phyloP scores from a whole-genome alignment of 805 yeast species.

The Kockiozyma suomiensis region DNA sequence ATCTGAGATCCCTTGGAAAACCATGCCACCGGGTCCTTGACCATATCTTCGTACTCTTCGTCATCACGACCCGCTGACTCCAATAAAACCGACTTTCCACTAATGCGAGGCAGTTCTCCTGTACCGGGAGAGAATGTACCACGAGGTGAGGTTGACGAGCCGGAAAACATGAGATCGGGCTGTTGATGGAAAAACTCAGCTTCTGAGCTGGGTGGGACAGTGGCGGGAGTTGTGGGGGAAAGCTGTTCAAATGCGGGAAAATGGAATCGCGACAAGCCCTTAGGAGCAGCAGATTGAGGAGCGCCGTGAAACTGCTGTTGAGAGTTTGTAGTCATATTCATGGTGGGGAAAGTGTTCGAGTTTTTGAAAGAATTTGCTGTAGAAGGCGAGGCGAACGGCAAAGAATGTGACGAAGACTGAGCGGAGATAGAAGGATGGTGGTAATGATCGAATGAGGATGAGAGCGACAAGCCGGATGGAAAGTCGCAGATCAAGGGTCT shows the following conservation, averaged over 20 bases:
- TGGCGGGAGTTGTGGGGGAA: conserved; percentile 20
- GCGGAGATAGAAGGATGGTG: conserved; percentile 10
- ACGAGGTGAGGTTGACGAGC: conserved; percentile 32
- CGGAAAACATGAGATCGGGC: conserved; percentile 18
- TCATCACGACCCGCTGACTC: conserved; percentile 41
- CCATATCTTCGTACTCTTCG: conserved; percentile 40
- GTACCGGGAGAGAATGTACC: conserved; percentile 26
- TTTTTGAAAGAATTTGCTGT: background rate
- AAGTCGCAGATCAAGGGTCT: conserved; percentile 24
- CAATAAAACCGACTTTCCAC: conserved; percentile 40
- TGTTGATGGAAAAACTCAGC: conserved; percentile 17
- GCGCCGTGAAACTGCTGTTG: conserved; percentile 7
- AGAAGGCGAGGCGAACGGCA: conserved; percentile 7
- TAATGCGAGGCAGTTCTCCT: conserved; percentile 29
- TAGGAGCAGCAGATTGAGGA: conserved; percentile 12
- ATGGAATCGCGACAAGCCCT: conserved; percentile 21
- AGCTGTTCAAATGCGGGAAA: conserved; percentile 25
- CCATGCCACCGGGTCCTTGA: conserved; percentile 40
- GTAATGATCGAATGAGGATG: conserved; percentile 11
- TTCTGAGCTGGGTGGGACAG: conserved; percentile 17
- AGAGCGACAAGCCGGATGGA: conserved; percentile 3
- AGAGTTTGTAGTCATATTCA: conserved; percentile 9
- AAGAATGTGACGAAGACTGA: conserved; percentile 3
- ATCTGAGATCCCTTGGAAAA: conserved; percentile 27
- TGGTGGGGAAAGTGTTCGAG: conserved; percentile 17